Base-by-base conservation (phyloP, 495 filamentous ascomycete genomes). In the Aspergillus indologenus region DNA sequence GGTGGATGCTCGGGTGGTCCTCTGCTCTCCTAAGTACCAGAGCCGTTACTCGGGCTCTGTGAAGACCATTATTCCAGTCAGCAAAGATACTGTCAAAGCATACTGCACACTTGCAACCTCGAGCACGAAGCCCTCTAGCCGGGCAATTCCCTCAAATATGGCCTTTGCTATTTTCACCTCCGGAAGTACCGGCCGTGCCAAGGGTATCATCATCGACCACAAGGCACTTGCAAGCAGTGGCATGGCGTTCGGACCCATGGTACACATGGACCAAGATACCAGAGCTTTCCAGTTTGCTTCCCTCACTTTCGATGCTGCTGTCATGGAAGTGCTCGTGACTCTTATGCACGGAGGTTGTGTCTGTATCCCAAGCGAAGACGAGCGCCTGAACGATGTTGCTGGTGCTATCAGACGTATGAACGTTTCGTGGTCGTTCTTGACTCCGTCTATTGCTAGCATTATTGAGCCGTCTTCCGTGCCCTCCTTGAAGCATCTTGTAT, bases 331-430 rank as follows among this genome's bases (percentile, higher is more conserved):
- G 11, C 65, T 83, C 14, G 77, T 74, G 12, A 75, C 80, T 5
- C 59, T 83, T 18, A 80, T 81, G 55, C 54, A 74, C n/a, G 86
- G 86, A 19, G 86, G 79, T 23, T 82, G 77, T 54, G 71, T 87
- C 3, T 89, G 86, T 65, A 76, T 89, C 29, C 84, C 83, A 2
- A 80, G 76, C 62, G 81, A 85, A 45, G 70, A 86, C 11, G 80
- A 85, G 12, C 71, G 83, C 7, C 64, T 82, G 18, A 80, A 79
- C 46, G 75, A 83, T 62, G 65, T 83, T 18, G 66, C 73, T 11
- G 75, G 73, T 50, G 74, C 74, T 3, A 84, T 84, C 9, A 71
- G 72, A 44, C 75, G 74, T 1, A 68, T 82, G 65, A 64, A 74
- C 14, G 81, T 83, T 5, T 77, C 73, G 1, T 82, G 77, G 71